Percentiles rank a stretch among this genome's conserved stretches.
Evolutionary conservation across 352 stramenopile species (phyloP).

Genomic region (Phytophthora pistaciae): DNA sequence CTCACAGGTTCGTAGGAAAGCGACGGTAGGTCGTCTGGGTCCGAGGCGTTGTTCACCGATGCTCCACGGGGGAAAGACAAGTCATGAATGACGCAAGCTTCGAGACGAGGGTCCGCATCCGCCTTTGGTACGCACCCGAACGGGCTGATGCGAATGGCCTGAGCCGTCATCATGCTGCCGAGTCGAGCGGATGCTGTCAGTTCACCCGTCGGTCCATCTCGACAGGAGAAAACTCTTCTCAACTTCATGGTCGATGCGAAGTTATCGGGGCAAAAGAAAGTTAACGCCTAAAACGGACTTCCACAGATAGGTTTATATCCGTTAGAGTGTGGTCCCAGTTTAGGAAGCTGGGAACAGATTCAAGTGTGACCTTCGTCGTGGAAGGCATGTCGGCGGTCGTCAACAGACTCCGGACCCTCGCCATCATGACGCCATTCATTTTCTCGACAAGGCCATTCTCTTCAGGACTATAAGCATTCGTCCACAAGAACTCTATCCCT

Average conservation of each 20-base stretch:
- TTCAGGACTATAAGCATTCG: conserved; percentile 17
- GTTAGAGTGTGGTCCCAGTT: background rate
- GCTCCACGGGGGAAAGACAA: background rate
- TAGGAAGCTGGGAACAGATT: conserved; percentile 10
- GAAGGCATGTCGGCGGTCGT: conserved; percentile 6
- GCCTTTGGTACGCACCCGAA: background rate
- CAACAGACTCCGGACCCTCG: conserved; percentile 1
- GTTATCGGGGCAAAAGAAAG: background rate
- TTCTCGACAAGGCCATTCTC: conserved; percentile 18
- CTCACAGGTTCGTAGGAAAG: background rate
- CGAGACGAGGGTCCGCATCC: background rate
- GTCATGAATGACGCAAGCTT: background rate
- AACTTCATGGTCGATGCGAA: background rate
- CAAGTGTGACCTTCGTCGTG: background rate
- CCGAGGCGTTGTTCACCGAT: background rate
- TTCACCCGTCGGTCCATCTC: background rate
- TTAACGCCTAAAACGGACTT: background rate
- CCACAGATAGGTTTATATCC: background rate
- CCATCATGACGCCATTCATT: conserved; percentile 4
- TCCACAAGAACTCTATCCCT: conserved; percentile 16
- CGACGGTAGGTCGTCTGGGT: background rate
- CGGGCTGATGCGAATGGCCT: background rate
- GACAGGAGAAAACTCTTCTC: background rate
- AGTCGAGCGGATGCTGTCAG: background rate
- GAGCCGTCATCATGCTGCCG: background rate